Evolutionary conservation across 2,329 filamentous ascomycete genomes (phyloP).

Genomic region (Trematosphaeria pertusa): DNA sequence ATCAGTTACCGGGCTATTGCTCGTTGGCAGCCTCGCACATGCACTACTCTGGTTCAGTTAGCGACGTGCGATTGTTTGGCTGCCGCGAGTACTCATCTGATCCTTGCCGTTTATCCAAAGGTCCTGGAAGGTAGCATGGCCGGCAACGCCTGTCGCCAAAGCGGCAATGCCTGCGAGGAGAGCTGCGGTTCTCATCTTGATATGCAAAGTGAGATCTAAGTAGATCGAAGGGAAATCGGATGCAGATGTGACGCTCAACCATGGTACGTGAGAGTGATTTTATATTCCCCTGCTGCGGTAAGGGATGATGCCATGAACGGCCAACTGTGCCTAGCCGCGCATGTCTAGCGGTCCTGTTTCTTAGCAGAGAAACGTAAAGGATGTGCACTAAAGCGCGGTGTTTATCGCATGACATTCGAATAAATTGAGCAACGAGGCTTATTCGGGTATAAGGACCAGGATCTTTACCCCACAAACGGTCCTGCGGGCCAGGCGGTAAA

Average conservation of each 20-base stretch:
- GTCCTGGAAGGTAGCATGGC: constrained; percentile 42
- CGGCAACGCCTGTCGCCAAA: constrained; percentile 20
- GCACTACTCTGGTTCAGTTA: constrained; percentile 22
- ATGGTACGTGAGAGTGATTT: background rate
- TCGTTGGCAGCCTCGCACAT: constrained; percentile 35
- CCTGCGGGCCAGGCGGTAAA: constrained; percentile 12
- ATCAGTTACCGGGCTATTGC: constrained; percentile 53
- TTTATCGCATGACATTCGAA: constrained; percentile 12
- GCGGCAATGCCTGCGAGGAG: constrained; percentile 20
- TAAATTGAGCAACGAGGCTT: constrained; percentile 20
- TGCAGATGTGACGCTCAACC: background rate
- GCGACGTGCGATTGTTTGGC: background rate
- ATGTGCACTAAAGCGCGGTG: constrained; percentile 9
- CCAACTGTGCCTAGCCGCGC: no score
- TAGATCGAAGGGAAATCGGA: background rate
- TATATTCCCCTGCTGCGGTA: constrained; percentile 2
- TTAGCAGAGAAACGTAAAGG: no score
- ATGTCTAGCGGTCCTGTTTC: no score
- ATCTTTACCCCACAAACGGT: constrained; percentile 18
- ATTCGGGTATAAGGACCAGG: constrained; percentile 10
- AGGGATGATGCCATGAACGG: no score
- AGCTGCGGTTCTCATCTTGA: constrained; percentile 25
- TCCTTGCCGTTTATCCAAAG: constrained; percentile 43
- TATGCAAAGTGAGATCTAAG: constrained; percentile 1
- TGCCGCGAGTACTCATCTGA: constrained; percentile 24